Conservation (phyloP, 2,329 filamentous ascomycete species). For the Chrysoporthe cubensis region DNA sequence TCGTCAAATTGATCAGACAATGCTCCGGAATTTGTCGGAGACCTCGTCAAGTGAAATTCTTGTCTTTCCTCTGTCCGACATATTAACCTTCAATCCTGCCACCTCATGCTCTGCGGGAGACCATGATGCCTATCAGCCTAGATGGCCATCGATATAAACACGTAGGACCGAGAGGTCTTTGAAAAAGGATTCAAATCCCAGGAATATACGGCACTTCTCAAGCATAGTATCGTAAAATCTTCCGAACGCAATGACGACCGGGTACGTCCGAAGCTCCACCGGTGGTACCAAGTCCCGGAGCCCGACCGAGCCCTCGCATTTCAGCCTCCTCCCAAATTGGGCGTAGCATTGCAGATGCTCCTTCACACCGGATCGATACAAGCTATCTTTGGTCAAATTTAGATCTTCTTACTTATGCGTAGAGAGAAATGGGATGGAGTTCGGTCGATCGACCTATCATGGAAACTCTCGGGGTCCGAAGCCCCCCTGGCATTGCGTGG, state of each 20-base stretch:
- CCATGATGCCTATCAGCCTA: too few species aligned
- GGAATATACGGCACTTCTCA: not conserved
- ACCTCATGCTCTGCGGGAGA: too few species aligned
- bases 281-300: not conserved
- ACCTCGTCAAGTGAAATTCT: too few species aligned
- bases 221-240: not conserved
- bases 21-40: too few species aligned
- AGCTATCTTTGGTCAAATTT: not conserved
- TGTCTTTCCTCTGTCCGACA: too few species aligned
- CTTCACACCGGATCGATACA: not conserved
- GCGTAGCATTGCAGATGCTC: constrained; percentile 16
- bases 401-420: not conserved
- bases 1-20: too few species aligned
- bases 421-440: not conserved
- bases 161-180: not conserved
- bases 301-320: not conserved
- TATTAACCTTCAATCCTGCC: too few species aligned
- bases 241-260: not conserved
- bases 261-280: not conserved
- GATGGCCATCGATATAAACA: too few species aligned
- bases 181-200: not conserved
- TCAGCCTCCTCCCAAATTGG: constrained; percentile 12
- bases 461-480: constrained; percentile 18
- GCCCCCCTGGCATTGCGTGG: constrained; percentile 9
- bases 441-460: not conserved